A percentile compares a stretch with the other conserved stretches of the same genome.
Evolutionary conservation across 176 grass and related monocot species (phyloP).

Genomic region (Hordeum marinum): DNA sequence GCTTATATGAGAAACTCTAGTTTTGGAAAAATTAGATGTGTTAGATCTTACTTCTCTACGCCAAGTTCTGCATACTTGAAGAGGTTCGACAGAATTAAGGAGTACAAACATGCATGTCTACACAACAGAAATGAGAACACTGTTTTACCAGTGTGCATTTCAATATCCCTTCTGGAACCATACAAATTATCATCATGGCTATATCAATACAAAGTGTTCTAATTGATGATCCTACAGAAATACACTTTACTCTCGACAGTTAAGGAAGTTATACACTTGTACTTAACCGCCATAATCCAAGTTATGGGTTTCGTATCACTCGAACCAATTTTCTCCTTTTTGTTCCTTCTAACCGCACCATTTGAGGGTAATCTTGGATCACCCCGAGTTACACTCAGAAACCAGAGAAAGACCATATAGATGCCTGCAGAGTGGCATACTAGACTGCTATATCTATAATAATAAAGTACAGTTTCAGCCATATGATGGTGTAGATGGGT

Average conservation of each 20-base stretch:
- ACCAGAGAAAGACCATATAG: neutral
- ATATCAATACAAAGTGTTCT: neutral
- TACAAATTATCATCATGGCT: neutral
- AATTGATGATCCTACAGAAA: neutral
- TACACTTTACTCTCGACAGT: neutral
- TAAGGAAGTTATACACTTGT: neutral
- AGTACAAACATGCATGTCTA: neutral
- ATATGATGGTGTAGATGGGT: neutral
- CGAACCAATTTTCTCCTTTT: neutral
- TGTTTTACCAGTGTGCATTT: neutral
- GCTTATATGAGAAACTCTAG: neutral
- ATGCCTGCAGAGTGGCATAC: neutral
- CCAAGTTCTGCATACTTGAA: slow-evolving; percentile 89
- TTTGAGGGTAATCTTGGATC: neutral
- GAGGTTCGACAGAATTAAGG: slow-evolving; percentile 55
- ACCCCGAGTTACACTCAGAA: neutral
- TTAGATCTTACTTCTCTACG: slow-evolving; percentile 53
- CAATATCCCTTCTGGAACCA: neutral
- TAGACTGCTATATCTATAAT: neutral
- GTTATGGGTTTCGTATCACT: neutral
- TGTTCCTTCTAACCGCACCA: neutral
- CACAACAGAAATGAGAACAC: neutral
- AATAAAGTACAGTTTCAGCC: neutral
- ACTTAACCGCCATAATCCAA: neutral
- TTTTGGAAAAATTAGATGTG: neutral